Evolutionary conservation across 371 early-diverging fungal species (phyloP).

Genomic region (Blastocladiella emersonii): DNA sequence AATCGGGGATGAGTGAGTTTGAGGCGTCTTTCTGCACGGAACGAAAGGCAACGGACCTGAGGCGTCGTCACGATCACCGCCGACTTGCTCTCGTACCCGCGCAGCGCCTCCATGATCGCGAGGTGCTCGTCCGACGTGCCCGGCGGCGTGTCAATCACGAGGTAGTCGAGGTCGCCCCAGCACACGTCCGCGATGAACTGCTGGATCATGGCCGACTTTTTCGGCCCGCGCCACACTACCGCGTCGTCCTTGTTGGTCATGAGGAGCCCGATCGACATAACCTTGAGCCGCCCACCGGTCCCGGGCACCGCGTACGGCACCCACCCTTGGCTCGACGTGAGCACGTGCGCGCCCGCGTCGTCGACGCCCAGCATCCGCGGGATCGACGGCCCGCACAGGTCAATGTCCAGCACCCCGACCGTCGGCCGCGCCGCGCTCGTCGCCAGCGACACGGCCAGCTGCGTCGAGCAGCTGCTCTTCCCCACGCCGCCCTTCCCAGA

Average conservation of each 20-base stretch:
- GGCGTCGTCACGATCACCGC: slow-evolving; percentile 98
- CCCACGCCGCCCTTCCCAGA: slow-evolving; percentile 99
- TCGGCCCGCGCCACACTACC: slow-evolving; percentile 98
- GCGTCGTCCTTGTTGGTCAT: slow-evolving; percentile 78
- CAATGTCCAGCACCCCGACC: slow-evolving; percentile 94
- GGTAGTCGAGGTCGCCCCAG: slow-evolving; percentile 79
- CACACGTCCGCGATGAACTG: slow-evolving; percentile 94
- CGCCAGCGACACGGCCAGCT: slow-evolving; percentile 64
- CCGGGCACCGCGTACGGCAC: slow-evolving; percentile 66
- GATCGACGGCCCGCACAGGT: slow-evolving; percentile 97
- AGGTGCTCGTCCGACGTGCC: slow-evolving; percentile 94
- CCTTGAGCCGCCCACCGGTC: slow-evolving; percentile 25
- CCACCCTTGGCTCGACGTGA: slow-evolving; percentile 69
- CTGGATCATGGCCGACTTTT: slow-evolving; percentile 81
- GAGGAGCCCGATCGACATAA: slow-evolving; percentile 96
- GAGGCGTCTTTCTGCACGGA: not conserved
- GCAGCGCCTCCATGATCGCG: slow-evolving; percentile 61
- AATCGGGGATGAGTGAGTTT: not conserved
- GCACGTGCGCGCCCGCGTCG: slow-evolving; percentile 67
- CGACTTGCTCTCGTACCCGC: slow-evolving; percentile 63
- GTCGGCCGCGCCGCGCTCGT: not conserved
- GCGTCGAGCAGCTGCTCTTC: slow-evolving; percentile 71
- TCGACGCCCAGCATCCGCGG: slow-evolving; percentile 79
- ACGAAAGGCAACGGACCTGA: slow-evolving; percentile 38
- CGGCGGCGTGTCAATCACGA: slow-evolving; percentile 98